These are phyloP conservation scores for Exophiala calicioides DNA, from an alignment of 2,329 filamentous ascomycete genomes.

Conservation along the genomic window DNA sequence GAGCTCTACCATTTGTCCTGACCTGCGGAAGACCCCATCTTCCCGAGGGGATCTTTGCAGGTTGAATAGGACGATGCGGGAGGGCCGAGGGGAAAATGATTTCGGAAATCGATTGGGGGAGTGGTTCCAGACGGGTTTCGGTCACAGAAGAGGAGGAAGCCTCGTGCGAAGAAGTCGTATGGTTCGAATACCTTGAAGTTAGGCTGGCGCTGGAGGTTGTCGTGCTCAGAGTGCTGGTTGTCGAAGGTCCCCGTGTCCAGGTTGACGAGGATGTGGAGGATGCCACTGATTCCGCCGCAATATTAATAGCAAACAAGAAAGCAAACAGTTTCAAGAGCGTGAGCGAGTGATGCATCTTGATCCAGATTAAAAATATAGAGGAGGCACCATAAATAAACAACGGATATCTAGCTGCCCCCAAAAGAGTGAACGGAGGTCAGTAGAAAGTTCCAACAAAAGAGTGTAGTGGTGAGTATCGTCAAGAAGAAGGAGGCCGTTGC, in stretches of 20 bases:
- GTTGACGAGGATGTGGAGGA: slow-evolving; percentile 1
- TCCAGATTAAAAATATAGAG: background rate
- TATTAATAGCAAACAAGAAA: slow-evolving; percentile 7
- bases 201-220: background rate
- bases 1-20: slow-evolving; percentile 9
- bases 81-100: slow-evolving; percentile 10
- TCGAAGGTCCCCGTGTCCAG: background rate
- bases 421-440: slow-evolving; percentile 14
- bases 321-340: slow-evolving; percentile 9
- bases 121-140: slow-evolving; percentile 4
- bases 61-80: slow-evolving; percentile 5
- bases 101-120: slow-evolving; percentile 11
- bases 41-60: slow-evolving; percentile 9
- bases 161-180: background rate
- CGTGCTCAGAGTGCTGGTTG: background rate
- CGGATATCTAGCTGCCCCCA: slow-evolving; percentile 1
- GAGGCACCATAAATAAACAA: background rate
- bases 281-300: background rate
- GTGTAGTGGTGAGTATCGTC: no score
- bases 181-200: slow-evolving; percentile 1
- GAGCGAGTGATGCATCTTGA: slow-evolving; percentile 13
- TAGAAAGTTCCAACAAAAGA: no score
- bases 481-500: no score
- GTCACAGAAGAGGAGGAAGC: background rate
- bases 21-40: slow-evolving; percentile 12